phyloP scores from a whole-genome alignment of 163 green algal genomes.

The Chloromonas sp. region DNA sequence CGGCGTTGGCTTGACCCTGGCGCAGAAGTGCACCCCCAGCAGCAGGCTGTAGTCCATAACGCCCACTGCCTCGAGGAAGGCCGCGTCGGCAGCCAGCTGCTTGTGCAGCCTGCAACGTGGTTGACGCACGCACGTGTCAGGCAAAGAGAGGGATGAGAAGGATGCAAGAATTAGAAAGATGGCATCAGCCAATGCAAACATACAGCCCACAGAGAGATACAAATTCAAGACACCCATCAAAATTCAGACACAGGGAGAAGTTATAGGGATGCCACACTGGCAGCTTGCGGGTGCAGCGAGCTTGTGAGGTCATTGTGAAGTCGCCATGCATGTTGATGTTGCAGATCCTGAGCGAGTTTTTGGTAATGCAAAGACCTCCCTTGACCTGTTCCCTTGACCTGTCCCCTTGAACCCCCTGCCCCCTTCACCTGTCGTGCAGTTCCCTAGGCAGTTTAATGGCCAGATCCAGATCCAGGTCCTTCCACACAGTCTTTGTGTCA shows the following conservation, averaged over 20 bases:
- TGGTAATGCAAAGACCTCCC: neutral
- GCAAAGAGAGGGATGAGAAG: no score
- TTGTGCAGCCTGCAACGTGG: neutral
- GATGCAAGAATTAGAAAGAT: neutral
- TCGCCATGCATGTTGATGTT: neutral
- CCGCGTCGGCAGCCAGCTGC: slow-evolving; percentile 51
- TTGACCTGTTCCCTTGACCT: neutral
- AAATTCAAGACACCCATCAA: neutral
- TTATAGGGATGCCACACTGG: neutral
- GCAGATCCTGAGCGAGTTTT: neutral
- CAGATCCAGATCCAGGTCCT: slow-evolving; percentile 58
- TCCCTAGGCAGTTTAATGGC: slow-evolving; percentile 15
- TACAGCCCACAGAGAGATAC: neutral
- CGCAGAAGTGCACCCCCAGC: slow-evolving; percentile 84
- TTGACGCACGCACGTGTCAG: neutral
- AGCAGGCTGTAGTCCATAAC: slow-evolving; percentile 99
- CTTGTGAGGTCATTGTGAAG: neutral
- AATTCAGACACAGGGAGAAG: no score
- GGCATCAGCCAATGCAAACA: neutral
- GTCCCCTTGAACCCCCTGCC: neutral
- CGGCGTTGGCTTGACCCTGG: neutral
- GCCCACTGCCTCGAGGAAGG: slow-evolving; percentile 52
- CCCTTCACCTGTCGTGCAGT: slow-evolving; percentile 3
- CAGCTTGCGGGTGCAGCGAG: neutral
- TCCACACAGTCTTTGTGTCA: slow-evolving; percentile 46